A percentile compares a stretch with the other conserved stretches of the same genome.
Conservation (phyloP, 805 yeast species). For the Candida anglica region DNA sequence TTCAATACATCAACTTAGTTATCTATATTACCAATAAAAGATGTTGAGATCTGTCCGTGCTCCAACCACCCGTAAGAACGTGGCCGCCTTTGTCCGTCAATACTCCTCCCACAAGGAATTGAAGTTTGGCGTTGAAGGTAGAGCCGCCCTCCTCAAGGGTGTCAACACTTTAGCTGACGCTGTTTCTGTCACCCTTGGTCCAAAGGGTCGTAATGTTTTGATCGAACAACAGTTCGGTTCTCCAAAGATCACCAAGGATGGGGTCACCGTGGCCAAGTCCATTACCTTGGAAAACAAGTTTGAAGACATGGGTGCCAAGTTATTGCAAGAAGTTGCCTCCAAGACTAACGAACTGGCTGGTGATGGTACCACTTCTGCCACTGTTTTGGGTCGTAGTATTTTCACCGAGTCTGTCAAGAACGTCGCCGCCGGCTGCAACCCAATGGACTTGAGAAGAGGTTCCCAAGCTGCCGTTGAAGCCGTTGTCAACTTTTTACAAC, state of each 20-base stretch:
- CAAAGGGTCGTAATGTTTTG: conserved; percentile 95
- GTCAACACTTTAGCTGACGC: conserved; percentile 95
- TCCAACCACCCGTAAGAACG: conserved; percentile 32
- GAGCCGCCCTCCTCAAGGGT: conserved; percentile 91
- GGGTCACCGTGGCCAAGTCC: conserved; percentile 93
- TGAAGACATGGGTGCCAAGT: conserved; percentile 94
- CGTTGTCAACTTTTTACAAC: conserved; percentile 77
- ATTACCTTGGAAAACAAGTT: conserved; percentile 81
- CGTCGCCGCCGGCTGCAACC: conserved; percentile 98
- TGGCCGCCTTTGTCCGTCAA: conserved; percentile 42
- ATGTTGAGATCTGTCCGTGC: conserved; percentile 51
- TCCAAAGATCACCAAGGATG: conserved; percentile 98
- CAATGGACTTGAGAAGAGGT: conserved; percentile 97
- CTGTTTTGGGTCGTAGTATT: conserved; percentile 92
- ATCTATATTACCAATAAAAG: conserved; percentile 4
- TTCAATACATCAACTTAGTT: too few relatives aligned
- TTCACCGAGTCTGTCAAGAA: conserved; percentile 93
- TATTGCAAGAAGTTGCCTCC: conserved; percentile 93
- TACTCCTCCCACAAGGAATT: conserved; percentile 86
- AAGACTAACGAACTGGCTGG: conserved; percentile 98
- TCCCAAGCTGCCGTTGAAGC: conserved; percentile 95
- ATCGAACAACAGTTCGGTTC: conserved; percentile 96
- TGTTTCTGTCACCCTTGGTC: conserved; percentile 94
- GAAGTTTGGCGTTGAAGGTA: conserved; percentile 95
- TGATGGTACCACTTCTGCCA: conserved; percentile 98